Base-by-base conservation (phyloP, 2,329 filamentous ascomycete genomes). In the Ophiostoma sp. region DNA sequence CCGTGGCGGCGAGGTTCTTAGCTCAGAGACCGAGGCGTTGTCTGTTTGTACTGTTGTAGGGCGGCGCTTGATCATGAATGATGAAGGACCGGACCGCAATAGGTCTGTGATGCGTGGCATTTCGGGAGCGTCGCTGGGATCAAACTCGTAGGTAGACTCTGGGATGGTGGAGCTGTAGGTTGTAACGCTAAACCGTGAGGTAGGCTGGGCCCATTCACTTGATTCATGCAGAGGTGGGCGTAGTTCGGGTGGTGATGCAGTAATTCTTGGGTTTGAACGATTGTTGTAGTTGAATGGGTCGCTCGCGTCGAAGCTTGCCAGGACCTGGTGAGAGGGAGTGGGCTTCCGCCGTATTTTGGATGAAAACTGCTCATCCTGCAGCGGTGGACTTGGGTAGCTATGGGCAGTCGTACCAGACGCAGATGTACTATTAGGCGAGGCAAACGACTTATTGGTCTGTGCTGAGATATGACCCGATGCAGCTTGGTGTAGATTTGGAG, bases 141-240 rank as follows among this genome's bases (percentile, higher is more conserved):
- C 70, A 44, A 68, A 72, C 4, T 72, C 73, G 67, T 68, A 31
- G 7, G 44, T 35, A 62, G 78, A 82, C 23, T 79, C 81, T 15
- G 79, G 78, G 64, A 82, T 78, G 5, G 86, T 84, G 1, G 87
- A 86, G 52, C 27, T 31, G 33, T 85, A 88, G 1, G 87, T 90
- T 8, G 86, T 88, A 73, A 85, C 81, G 78, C 87, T 90, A 77
- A 90, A 90, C 65, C 86, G 85, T 67, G 87, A 90, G 2, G 81
- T 78, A 6, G 86, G 86, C 70, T 86, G 83, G 15, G 80, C 78
- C 81, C 83, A 83, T 52, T 83, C 76, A 17, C 27, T 33, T 4
- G 70, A 72, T 15, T 74, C 73, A 15, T 52, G 27, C 4, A 52
- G 8, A 52, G 75, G 74, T 20, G 70, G 70, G 3, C 73, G 74